Base-by-base conservation (phyloP, 805 yeast species). In the Barnettozyma salicaria region DNA sequence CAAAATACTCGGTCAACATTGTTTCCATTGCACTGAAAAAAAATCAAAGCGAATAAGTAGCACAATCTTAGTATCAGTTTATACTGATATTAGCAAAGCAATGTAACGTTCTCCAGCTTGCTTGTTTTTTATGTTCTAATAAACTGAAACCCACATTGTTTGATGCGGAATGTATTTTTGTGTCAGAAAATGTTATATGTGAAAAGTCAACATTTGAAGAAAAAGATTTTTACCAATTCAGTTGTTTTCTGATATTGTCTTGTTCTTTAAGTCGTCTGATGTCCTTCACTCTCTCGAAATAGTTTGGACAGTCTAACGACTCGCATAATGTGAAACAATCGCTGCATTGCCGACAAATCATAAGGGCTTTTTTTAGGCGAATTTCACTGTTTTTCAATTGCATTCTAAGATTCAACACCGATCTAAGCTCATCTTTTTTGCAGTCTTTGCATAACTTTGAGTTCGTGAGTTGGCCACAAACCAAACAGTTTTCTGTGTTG, bases 281-380 rank as follows among this genome's bases (percentile, higher is more conserved):
- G 3, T 68, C 60, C 47, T 74, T 72, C 10, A 70, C 60, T 33
- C 78, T 65, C 7, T 73, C 64, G 50, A 68, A 84, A 50, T 68
- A 83, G 1, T 78, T 61, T 0, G 78, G 68, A 52, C 94, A 85
- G 49, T 79, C 87, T 24, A 68, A 69, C 30, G 85, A 80, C 6
- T 58, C 60, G 52, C 94, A 85, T 1, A 60, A 45, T 1, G 61
- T 55, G 1, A 59, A 53, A 5, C 55, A 59, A 4, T 59, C 56
- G 5, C 63, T 50, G 43, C 74, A 67, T 1, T 48, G 47, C 19
- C 63, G 52, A 40, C 76, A 72, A 5, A 65, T 48, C 2, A 48
- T 42, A 7, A 58, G 16, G 4, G 65, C 41, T 3, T 56, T 50
- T 6, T 53, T 46, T 38, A 63, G 39, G 3, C 56, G 52, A 6